These are phyloP conservation scores for Paracoccidioides lutzii DNA, from an alignment of 2,329 filamentous ascomycete species.

Conservation along the genomic window DNA sequence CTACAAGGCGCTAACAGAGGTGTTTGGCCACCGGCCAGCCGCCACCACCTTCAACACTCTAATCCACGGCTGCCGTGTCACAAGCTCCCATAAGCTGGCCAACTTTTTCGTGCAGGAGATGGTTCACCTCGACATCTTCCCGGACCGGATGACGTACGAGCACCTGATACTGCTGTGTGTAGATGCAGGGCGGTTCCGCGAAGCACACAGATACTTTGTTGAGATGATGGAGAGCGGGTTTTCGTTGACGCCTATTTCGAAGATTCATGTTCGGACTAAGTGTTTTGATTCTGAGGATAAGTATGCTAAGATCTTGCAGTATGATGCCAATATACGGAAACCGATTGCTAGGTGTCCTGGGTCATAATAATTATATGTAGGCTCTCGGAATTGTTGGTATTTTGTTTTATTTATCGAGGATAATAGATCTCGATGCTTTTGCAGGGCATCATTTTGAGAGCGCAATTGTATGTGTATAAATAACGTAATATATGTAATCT, in stretches of 20 bases:
- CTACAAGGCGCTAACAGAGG: constrained; percentile 48
- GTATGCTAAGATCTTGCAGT: constrained; percentile 20
- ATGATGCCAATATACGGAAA: constrained; percentile 18
- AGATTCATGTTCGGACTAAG: constrained; percentile 17
- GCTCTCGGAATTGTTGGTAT: background rate
- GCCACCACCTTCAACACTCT: constrained; percentile 47
- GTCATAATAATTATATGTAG: background rate
- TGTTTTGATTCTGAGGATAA: constrained; percentile 20
- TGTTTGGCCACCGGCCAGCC: constrained; percentile 35
- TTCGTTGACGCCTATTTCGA: constrained; percentile 15
- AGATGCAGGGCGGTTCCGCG: constrained; percentile 23
- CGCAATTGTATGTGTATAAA: too few relatives aligned
- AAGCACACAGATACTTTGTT: constrained; percentile 26
- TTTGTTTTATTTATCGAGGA: background rate
- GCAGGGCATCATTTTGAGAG: background rate
- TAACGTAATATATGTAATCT: too few relatives aligned
- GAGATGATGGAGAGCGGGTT: constrained; percentile 24
- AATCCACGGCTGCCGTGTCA: constrained; percentile 37
- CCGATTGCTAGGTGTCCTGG: constrained; percentile 6
- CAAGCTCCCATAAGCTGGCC: constrained; percentile 39
- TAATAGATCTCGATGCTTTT: background rate
- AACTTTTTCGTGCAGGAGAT: constrained; percentile 53
- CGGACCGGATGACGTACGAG: constrained; percentile 50
- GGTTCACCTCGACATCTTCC: constrained; percentile 40
- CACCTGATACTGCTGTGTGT: constrained; percentile 47